A percentile compares a stretch with the other conserved stretches of the same genome.
Evolutionary conservation across 495 filamentous ascomycete genomes (phyloP).

Genomic region (Neurospora sp.): DNA sequence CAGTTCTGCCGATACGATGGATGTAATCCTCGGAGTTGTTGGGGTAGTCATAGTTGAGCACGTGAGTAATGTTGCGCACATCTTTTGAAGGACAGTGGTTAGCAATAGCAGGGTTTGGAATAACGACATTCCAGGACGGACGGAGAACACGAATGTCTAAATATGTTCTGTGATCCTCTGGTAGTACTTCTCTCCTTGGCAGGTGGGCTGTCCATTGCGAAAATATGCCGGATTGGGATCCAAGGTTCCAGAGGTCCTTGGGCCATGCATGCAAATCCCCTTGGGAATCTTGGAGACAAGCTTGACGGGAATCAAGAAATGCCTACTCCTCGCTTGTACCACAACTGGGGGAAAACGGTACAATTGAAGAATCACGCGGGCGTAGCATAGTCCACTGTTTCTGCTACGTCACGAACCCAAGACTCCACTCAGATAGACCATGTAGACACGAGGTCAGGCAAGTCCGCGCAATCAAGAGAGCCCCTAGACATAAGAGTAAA

Average conservation of each 20-base stretch:
- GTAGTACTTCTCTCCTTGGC: conserved; percentile 50
- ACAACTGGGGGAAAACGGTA: conserved; percentile 37
- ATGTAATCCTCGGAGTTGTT: conserved; percentile 99
- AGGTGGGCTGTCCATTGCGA: conserved; percentile 45
- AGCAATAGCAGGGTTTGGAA: conserved; percentile 52
- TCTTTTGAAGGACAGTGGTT: conserved; percentile 73
- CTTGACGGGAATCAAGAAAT: conserved; percentile 57
- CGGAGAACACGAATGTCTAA: conserved; percentile 36
- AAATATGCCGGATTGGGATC: conserved; percentile 42
- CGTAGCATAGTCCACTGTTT: conserved; percentile 45
- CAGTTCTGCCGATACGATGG: conserved; percentile 96
- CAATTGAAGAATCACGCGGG: conserved; percentile 61
- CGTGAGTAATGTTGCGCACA: conserved; percentile 99
- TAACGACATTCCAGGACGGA: conserved; percentile 50
- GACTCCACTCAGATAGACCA: conserved; percentile 67
- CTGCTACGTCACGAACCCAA: conserved; percentile 76
- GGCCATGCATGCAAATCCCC: conserved; percentile 11
- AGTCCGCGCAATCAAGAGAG: conserved; percentile 68
- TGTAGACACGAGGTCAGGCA: conserved; percentile 76
- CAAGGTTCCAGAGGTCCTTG: conserved; percentile 59
- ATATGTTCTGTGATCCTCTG: conserved; percentile 56
- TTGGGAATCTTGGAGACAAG: conserved; percentile 45
- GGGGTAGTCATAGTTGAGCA: conserved; percentile 99
- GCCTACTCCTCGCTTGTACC: conserved; percentile 67
- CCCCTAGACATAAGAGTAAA: conserved; percentile 80